Base-by-base conservation (phyloP, 2,329 filamentous ascomycete species). In the Scytalidium sp. region DNA sequence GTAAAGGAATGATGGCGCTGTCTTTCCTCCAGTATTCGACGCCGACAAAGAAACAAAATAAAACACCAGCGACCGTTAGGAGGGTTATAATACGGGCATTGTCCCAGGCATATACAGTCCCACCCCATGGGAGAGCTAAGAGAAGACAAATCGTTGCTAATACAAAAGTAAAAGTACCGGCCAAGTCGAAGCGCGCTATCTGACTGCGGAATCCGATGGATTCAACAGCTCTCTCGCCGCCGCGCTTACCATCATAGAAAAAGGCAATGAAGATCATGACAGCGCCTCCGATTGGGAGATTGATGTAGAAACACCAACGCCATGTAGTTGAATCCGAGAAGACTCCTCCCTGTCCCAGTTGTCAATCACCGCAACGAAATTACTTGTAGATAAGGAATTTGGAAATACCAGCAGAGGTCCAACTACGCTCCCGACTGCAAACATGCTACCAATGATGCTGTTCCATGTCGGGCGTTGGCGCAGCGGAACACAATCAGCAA, bases 251-350 rank as follows among this genome's bases (percentile, higher is more conserved):
- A 15, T 36, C 32, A 36, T 36, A 36, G 32, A 36, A 36, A 36
- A 61, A 56, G 7, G 64, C 61, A 10, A 43, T 21, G 41, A 43
- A 21, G 41, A 43, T 43, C 6, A 43, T 21, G 19, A 25, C 22
- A 21, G 22, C 41, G 19, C 41, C 41, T 8, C 46, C 46, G 21
- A 25, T 72, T n/a, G 65, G 70, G 19, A 73, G 59, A 45, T 72
- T 72, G 54, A 54, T 56, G 46, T 52, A 57, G 48, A 57, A 54
- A 41, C 57, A 60, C 58, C 58, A 60, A 47, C 58, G 46, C 58
- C 58, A 60, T 58, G 50, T 62, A 54, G 48, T 56, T 11, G 47
- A 51, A 7, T 70, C 68, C n/a, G 67, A 71, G 46, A 70, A 71
- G 10, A 62, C 68, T 17, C 70, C 71, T 27, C 71, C 71, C 43